Evolutionary conservation across 2,329 filamentous ascomycete species (phyloP).

Genomic region (Trichophyton simii): DNA sequence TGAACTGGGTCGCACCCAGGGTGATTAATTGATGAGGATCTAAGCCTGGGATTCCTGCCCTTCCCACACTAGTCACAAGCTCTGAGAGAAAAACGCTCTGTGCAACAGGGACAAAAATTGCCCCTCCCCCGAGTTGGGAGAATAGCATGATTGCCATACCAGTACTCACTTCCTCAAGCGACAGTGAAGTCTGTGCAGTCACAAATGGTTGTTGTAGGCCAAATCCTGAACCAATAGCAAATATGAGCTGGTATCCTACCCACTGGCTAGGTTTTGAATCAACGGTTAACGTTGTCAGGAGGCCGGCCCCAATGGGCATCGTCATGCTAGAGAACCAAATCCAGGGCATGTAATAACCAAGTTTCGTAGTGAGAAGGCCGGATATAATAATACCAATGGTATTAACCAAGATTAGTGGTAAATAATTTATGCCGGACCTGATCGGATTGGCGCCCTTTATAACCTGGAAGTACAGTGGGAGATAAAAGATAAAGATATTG

Average conservation of each 20-base stretch:
- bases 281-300: conserved; percentile 22
- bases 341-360: conserved; percentile 26
- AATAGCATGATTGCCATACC: conserved; percentile 25
- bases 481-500: conserved; percentile 21
- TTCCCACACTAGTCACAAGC: conserved; percentile 19
- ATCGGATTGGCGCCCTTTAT: conserved; percentile 22
- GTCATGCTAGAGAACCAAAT: conserved; percentile 22
- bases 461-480: conserved; percentile 27
- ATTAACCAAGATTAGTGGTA: conserved; percentile 17
- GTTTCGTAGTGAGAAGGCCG: conserved; percentile 21
- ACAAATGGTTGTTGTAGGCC: conserved; percentile 21
- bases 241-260: conserved; percentile 19
- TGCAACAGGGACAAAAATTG: conserved; percentile 41
- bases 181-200: conserved; percentile 17
- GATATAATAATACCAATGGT: conserved; percentile 21
- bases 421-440: conserved; percentile 19
- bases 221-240: conserved; percentile 24
- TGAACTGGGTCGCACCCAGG: conserved; percentile 1
- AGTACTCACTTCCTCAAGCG: conserved; percentile 18
- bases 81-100: conserved; percentile 42
- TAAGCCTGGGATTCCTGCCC: neutral
- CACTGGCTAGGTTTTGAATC: conserved; percentile 16
- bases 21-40: neutral
- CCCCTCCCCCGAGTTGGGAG: conserved; percentile 28
- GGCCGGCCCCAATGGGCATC: conserved; percentile 24